phyloP scores from a whole-genome alignment of 495 filamentous ascomycete species.

The Tuber aestivum region DNA sequence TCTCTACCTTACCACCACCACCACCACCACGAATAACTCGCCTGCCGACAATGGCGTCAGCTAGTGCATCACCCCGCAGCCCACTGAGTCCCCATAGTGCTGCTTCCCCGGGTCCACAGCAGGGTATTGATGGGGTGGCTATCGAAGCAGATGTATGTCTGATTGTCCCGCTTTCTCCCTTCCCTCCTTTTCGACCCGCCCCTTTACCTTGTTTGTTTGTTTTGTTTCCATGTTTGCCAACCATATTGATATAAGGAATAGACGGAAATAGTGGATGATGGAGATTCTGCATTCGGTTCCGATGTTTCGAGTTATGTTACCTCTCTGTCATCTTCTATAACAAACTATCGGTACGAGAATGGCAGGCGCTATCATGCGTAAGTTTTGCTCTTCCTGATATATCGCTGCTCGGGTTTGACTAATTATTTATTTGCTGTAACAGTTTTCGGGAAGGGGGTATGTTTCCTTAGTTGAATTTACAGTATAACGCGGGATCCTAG shows the following conservation, averaged over 20 bases:
- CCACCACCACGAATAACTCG: too few relatives aligned
- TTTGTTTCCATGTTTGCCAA: neutral
- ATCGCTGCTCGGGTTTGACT: neutral
- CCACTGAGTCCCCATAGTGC: neutral
- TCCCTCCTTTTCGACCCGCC: neutral
- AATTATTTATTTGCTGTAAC: neutral
- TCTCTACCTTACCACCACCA: neutral
- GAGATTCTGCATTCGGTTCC: neutral
- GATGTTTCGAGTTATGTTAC: neutral
- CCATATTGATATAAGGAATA: neutral
- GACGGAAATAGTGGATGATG: neutral
- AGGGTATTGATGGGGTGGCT: neutral
- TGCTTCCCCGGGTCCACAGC: neutral
- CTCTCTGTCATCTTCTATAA: neutral
- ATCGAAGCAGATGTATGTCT: neutral
- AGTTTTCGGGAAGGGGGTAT: conserved; percentile 20
- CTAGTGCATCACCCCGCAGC: neutral
- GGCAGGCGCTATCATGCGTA: conserved; percentile 29
- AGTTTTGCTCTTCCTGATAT: neutral
- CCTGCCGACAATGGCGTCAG: neutral
- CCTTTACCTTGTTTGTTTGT: neutral
- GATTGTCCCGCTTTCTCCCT: neutral
- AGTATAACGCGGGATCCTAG: too few relatives aligned
- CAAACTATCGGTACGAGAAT: conserved; percentile 29
- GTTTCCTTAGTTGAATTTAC: neutral